A percentile compares a stretch with the other conserved stretches of the same genome.
phyloP scores from a whole-genome alignment of 257 asterid genomes.

The Ballota nigra region DNA sequence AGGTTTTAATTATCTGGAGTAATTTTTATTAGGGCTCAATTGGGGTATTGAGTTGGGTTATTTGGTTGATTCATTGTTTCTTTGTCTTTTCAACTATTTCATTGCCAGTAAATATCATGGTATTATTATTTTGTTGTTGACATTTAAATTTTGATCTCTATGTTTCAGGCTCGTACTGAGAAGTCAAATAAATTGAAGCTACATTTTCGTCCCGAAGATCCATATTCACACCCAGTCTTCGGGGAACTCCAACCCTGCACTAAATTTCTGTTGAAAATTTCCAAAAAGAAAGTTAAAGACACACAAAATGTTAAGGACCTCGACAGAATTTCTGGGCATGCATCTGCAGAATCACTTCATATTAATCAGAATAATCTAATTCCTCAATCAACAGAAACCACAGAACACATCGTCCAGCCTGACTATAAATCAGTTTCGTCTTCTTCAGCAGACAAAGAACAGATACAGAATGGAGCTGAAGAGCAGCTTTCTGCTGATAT shows the following conservation, averaged over 20 bases:
- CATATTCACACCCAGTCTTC: conserved; percentile 82
- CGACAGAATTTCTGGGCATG: conserved; percentile 19
- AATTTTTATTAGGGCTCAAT: background rate
- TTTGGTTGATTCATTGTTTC: background rate
- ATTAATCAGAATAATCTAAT: conserved; percentile 26
- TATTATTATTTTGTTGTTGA: background rate
- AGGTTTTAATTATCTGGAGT: background rate
- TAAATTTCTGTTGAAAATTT: conserved; percentile 60
- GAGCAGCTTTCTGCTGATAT: conserved; percentile 65
- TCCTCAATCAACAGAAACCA: conserved; percentile 31
- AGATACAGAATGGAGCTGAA: conserved; percentile 32
- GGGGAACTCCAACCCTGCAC: conserved; percentile 66
- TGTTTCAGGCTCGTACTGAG: conserved; percentile 54
- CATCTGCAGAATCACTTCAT: conserved; percentile 31
- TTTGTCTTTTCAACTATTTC: conserved; percentile 6
- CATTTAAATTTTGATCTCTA: conserved; percentile 14
- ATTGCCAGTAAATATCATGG: background rate
- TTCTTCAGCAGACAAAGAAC: conserved; percentile 35
- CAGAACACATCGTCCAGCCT: conserved; percentile 27
- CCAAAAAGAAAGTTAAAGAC: conserved; percentile 47
- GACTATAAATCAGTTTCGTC: conserved; percentile 31
- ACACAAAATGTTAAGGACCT: conserved; percentile 23
- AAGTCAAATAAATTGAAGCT: conserved; percentile 73
- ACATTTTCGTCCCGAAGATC: conserved; percentile 94
- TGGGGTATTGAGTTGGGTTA: background rate